phyloP scores from a whole-genome alignment of 2,329 filamentous ascomycete genomes.

The Penicillium frequentans region DNA sequence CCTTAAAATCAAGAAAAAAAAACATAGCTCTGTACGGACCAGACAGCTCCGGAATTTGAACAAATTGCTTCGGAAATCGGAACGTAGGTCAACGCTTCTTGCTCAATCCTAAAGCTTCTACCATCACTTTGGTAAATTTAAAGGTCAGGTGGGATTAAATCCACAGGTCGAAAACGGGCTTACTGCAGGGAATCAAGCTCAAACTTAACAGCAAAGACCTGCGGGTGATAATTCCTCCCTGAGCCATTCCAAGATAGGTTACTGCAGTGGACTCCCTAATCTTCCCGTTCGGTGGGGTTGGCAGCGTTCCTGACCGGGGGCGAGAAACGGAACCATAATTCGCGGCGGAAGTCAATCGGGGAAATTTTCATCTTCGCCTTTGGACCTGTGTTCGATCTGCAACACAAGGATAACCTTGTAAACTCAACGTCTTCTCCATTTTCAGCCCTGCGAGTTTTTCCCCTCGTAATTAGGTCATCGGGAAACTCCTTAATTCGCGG shows the following conservation, averaged over 20 bases:
- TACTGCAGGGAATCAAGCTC: not conserved
- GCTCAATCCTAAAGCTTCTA: not conserved
- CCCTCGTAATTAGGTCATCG: not conserved
- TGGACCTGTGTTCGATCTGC: not conserved
- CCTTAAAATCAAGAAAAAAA: not conserved
- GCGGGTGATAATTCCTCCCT: not conserved
- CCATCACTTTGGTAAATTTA: not conserved
- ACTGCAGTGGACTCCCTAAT: constrained; percentile 5
- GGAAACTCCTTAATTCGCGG: not conserved
- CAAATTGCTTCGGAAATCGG: not conserved
- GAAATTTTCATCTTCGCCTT: constrained; percentile 10
- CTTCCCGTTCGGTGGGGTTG: constrained; percentile 16
- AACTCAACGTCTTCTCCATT: not conserved
- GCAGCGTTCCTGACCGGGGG: constrained; percentile 8
- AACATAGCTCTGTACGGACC: constrained; percentile 6
- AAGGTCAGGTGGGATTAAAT: not conserved
- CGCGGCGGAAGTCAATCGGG: constrained; percentile 7
- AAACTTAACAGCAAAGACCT: not conserved
- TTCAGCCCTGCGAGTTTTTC: not conserved
- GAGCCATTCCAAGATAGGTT: not conserved
- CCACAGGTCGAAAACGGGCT: not conserved
- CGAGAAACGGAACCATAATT: constrained; percentile 8
- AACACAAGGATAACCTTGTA: not conserved
- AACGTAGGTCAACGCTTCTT: not conserved
- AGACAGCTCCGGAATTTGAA: constrained; percentile 9